Conservation (phyloP, 1,284 basidiomycete species). For the Wolfiporia cocos region DNA sequence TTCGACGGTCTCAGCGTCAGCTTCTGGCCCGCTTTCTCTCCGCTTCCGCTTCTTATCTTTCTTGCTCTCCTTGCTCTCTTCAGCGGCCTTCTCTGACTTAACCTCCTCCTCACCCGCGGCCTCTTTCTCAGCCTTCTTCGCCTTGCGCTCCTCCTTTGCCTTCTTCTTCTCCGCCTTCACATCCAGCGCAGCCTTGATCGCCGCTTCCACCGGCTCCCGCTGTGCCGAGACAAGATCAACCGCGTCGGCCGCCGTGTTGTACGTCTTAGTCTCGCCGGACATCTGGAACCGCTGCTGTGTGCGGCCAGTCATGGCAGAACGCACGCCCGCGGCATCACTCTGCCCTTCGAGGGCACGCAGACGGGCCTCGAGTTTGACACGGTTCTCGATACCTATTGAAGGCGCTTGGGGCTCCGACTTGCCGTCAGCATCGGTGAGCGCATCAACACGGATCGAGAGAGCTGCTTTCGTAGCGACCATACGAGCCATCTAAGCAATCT, state of each 20-base stretch:
- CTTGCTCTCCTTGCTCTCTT: constrained; percentile 35
- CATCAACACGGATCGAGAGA: constrained; percentile 94
- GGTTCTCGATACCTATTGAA: constrained; percentile 88
- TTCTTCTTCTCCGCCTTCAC: constrained; percentile 76
- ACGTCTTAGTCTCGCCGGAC: constrained; percentile 68
- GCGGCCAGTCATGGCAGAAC: constrained; percentile 53
- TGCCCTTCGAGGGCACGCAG: constrained; percentile 86
- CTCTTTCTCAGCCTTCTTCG: constrained; percentile 63
- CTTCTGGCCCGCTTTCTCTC: constrained; percentile 62
- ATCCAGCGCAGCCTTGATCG: constrained; percentile 60
- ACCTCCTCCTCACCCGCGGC: constrained; percentile 40
- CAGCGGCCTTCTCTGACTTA: constrained; percentile 37
- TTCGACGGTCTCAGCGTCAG: constrained; percentile 34
- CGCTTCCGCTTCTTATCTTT: constrained; percentile 69
- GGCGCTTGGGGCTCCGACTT: constrained; percentile 82
- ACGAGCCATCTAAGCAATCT: constrained; percentile 78
- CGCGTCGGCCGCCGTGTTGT: constrained; percentile 79
- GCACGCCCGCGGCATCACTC: constrained; percentile 61
- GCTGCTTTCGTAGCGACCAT: constrained; percentile 99
- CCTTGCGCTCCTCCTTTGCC: constrained; percentile 74
- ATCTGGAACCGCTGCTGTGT: constrained; percentile 79
- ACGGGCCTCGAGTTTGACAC: constrained; percentile 92
- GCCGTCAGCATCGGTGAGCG: constrained; percentile 87
- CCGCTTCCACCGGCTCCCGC: constrained; percentile 65
- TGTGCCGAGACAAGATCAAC: constrained; percentile 81